phyloP scores from a whole-genome alignment of 2,329 filamentous ascomycete species.

The Verticillium dahliae region DNA sequence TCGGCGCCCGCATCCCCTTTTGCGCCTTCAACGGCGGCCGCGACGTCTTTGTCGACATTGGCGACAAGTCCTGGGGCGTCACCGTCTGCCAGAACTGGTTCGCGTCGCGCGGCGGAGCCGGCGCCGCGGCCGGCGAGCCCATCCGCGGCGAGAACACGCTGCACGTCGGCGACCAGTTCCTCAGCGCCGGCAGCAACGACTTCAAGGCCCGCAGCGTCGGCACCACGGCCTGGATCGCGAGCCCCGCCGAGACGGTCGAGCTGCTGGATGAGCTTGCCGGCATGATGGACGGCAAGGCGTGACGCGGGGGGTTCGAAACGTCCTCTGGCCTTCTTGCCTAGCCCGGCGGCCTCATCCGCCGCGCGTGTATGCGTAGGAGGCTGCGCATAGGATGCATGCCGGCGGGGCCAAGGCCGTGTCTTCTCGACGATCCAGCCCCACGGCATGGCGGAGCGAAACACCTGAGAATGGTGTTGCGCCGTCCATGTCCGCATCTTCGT shows the following conservation, averaged over 20 bases:
- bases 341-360: background rate
- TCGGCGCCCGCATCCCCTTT: conserved; percentile 59
- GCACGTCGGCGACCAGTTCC: conserved; percentile 94
- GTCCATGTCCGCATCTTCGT: background rate
- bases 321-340: too few relatives aligned
- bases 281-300: conserved; percentile 32
- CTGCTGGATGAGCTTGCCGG: conserved; percentile 75
- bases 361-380: background rate
- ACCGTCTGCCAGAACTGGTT: conserved; percentile 89
- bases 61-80: conserved; percentile 96
- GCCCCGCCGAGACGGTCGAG: conserved; percentile 81
- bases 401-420: too few relatives aligned
- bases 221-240: conserved; percentile 96
- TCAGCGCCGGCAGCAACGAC: conserved; percentile 92
- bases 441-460: background rate
- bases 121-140: conserved; percentile 18
- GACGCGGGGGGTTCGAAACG: background rate
- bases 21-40: conserved; percentile 98
- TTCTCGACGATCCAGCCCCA: too few relatives aligned
- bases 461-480: background rate
- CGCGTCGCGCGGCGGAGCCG: conserved; percentile 45
- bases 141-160: conserved; percentile 72
- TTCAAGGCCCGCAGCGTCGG: conserved; percentile 91
- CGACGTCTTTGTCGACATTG: conserved; percentile 97
- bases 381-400: too few relatives aligned